Percentiles rank a stretch among this genome's conserved stretches.
phyloP scores from a whole-genome alignment of 352 stramenopile species.

The Sclerospora graminicola region DNA sequence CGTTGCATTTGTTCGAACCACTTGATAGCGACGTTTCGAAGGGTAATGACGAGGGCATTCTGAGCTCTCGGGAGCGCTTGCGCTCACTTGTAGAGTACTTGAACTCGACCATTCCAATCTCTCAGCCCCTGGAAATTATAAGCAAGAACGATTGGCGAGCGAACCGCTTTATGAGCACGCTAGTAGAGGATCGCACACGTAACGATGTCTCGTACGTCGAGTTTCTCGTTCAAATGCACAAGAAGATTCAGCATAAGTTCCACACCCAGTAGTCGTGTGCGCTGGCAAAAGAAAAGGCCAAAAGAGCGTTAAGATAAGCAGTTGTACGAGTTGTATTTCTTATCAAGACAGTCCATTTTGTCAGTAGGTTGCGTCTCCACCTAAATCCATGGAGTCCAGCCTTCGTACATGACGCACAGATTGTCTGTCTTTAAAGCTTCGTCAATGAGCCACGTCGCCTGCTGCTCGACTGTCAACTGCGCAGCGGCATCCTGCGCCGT shows the following conservation, averaged over 20 bases:
- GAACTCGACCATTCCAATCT: conserved; percentile 76
- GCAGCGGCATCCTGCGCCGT: conserved; percentile 13
- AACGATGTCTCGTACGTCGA: conserved; percentile 87
- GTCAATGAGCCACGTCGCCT: conserved; percentile 72
- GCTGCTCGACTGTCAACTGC: conserved; percentile 58
- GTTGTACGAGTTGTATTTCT: too few species aligned
- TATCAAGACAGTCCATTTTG: conserved; percentile 6
- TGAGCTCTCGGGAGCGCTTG: conserved; percentile 50
- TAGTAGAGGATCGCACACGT: conserved; percentile 80
- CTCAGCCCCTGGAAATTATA: conserved; percentile 73
- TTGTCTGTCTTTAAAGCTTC: conserved; percentile 75
- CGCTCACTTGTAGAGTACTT: conserved; percentile 68
- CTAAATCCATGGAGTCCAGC: conserved; percentile 84
- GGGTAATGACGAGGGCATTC: conserved; percentile 25
- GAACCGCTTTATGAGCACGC: conserved; percentile 74
- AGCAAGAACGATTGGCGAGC: conserved; percentile 80
- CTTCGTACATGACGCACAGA: conserved; percentile 84
- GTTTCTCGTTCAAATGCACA: conserved; percentile 85
- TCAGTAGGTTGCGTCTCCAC: neutral
- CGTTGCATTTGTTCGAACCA: conserved; percentile 54
- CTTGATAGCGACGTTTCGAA: conserved; percentile 37
- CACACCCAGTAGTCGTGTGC: too few species aligned
- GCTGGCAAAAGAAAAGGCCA: too few species aligned
- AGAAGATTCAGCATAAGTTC: conserved; percentile 89
- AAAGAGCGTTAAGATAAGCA: too few species aligned